Evolutionary conservation across 164 flowering plant species (phyloP).

Genomic region (Piper betle): DNA sequence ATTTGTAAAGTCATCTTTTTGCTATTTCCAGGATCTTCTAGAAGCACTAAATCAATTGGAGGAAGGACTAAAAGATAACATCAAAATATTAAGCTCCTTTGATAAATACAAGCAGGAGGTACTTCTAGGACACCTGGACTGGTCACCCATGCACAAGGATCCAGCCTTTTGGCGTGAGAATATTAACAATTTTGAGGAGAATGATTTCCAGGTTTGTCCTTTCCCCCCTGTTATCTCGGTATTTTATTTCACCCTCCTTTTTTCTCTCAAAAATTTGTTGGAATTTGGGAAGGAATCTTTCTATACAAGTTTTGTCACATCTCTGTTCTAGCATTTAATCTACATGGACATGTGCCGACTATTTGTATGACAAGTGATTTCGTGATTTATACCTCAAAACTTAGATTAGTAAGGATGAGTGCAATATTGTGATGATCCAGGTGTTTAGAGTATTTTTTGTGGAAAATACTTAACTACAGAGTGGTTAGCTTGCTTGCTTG

Average conservation of each 20-base stretch:
- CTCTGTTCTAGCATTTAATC: too few species aligned
- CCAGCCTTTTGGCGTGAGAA: constrained; percentile 88
- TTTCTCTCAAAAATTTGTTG: too few species aligned
- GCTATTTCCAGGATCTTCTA: constrained; percentile 52
- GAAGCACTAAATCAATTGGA: constrained; percentile 85
- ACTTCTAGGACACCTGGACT: constrained; percentile 90
- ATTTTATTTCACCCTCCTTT: neutral
- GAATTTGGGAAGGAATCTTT: too few species aligned
- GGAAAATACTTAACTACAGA: too few species aligned
- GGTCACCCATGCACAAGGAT: constrained; percentile 98
- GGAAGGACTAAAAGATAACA: constrained; percentile 68
- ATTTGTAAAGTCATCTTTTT: neutral
- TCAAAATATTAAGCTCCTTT: constrained; percentile 76
- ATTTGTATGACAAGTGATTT: too few species aligned
- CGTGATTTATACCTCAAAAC: too few species aligned
- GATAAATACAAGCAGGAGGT: constrained; percentile 97
- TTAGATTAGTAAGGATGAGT: too few species aligned
- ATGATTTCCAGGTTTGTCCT: constrained; percentile 73
- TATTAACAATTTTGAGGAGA: constrained; percentile 75
- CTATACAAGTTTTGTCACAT: too few species aligned
- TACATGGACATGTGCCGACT: too few species aligned
- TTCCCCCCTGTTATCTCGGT: neutral
- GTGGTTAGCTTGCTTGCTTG: too few species aligned
- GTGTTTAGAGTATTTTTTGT: too few species aligned
- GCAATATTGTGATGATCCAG: too few species aligned